A percentile compares a stretch with the other conserved stretches of the same genome.
phyloP scores from a whole-genome alignment of 805 yeast species.

The Spathaspora gorwiae region DNA sequence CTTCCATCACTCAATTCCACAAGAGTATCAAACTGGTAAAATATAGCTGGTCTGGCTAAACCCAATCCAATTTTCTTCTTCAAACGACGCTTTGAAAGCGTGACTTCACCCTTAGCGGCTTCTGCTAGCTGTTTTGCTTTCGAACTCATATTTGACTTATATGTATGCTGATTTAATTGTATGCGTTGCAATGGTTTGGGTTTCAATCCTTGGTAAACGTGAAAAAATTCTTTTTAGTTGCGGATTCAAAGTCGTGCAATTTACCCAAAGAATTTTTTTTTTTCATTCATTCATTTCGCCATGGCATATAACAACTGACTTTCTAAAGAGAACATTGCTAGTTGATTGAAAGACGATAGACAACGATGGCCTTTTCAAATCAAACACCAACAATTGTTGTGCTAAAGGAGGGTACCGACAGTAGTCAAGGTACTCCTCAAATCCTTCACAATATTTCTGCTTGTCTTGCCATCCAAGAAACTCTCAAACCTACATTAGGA shows the following conservation, averaged over 20 bases:
- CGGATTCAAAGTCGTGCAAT: not conserved
- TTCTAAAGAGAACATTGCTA: too few relatives aligned
- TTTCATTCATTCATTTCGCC: not conserved
- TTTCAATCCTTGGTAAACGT: not conserved
- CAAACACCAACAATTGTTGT: constrained; percentile 99
- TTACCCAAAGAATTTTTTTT: not conserved
- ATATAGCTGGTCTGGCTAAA: constrained; percentile 89
- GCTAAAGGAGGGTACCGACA: constrained; percentile 94
- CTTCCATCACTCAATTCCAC: constrained; percentile 96
- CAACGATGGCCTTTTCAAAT: constrained; percentile 74
- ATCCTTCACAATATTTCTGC: constrained; percentile 94
- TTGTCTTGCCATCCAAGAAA: constrained; percentile 94
- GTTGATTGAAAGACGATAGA: too few relatives aligned
- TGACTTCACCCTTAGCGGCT: constrained; percentile 28
- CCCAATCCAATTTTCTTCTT: constrained; percentile 68
- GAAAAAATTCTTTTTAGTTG: not conserved
- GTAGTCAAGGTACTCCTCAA: constrained; percentile 96
- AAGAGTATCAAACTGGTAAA: constrained; percentile 79
- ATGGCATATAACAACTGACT: too few relatives aligned
- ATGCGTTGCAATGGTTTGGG: not conserved
- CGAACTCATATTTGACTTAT: constrained; percentile 12
- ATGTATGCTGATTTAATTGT: too few relatives aligned
- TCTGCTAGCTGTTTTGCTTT: constrained; percentile 1
- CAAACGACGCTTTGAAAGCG: constrained; percentile 51
- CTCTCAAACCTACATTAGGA: constrained; percentile 90